A percentile compares a stretch with the other conserved stretches of the same genome.
Evolutionary conservation across 2,329 filamentous ascomycete species (phyloP).

Genomic region (Aspergillus bombycis): DNA sequence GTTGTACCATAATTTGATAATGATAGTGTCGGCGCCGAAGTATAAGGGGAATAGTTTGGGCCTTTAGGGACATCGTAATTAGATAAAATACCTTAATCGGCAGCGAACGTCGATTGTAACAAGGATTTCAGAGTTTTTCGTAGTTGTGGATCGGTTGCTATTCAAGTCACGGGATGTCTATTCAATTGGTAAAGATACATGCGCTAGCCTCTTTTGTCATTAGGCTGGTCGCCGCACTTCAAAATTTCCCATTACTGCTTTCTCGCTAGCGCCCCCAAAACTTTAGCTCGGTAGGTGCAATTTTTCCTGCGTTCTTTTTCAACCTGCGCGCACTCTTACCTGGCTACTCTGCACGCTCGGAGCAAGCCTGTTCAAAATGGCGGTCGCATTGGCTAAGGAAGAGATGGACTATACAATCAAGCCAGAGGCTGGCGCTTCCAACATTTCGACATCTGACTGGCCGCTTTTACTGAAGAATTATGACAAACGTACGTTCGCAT

Average conservation of each 20-base stretch:
- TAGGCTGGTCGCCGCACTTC: conserved; percentile 27
- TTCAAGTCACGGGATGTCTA: conserved; percentile 16
- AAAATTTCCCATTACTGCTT: conserved; percentile 33
- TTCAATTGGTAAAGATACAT: conserved; percentile 17
- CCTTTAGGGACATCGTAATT: background rate
- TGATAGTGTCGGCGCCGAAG: background rate
- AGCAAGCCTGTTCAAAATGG: conserved; percentile 34
- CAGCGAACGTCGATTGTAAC: background rate
- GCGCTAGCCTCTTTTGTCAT: conserved; percentile 26
- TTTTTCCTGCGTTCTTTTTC: conserved; percentile 25
- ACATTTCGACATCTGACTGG: conserved; percentile 85
- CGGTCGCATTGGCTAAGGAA: conserved; percentile 55
- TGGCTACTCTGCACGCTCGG: conserved; percentile 20
- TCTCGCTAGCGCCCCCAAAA: conserved; percentile 29
- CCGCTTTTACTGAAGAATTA: conserved; percentile 96
- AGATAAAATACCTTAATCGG: background rate
- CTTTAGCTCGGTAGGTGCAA: conserved; percentile 25
- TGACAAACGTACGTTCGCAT: conserved; percentile 72
- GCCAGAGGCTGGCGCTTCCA: conserved; percentile 78
- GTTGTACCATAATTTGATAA: conserved; percentile 1
- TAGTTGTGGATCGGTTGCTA: background rate
- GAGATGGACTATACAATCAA: conserved; percentile 86
- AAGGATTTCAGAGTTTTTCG: background rate
- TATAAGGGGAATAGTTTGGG: background rate
- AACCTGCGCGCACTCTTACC: conserved; percentile 19